Evolutionary conservation across 1,284 basidiomycete species (phyloP), one percentile per base, ranked within the genome.

Genomic region (Apiotrichum akiyoshidainum): DNA sequence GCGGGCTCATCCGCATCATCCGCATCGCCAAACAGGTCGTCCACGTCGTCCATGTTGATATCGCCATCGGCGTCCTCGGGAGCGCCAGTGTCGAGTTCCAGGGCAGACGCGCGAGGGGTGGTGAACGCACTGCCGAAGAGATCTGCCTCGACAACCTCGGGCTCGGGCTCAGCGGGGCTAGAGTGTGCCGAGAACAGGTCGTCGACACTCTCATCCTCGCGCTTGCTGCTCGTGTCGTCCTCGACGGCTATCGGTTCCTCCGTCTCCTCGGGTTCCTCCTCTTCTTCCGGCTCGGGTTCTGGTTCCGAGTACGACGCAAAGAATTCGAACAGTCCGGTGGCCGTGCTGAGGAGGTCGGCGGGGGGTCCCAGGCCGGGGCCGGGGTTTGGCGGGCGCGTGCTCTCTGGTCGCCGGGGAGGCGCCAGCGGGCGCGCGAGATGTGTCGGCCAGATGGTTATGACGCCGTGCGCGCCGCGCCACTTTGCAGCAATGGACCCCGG

Each of bases 381-480:
- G 4, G 48, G 44, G 22, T 45, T 21, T 12, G 45, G 49, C 12
- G 54, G 39, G 16, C 6, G 40, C 11, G 34, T 19, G 22, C 22
- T 22, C 19, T 31, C 16, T n/a, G 34, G 35, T 12, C 51, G 44
- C 11, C n/a, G 37, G 16, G 52, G 45, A 0, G 48, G 53, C 9
- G 61, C 58, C 0, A 60, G 61, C 10, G 55, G 55, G 1, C 55
- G 54, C 19, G 44, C 58, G 12, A 75, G 65, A 47, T 71, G 68
- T n/a, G 60, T 67, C 1, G 74, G 74, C 74, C 74, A 75, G 6
- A 75, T 58, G 5, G 71, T 71, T 5, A 75, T 35, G 4, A 75
- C 63, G 14, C 74, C 74, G 35, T 65, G 55, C 21, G 52, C 53
- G 22, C 55, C 57, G 17, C 59, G 63, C 63, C 63, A 65, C 19